Conservation (phyloP, 176 grass and related monocot genomes). For the Chloris gayana region DNA sequence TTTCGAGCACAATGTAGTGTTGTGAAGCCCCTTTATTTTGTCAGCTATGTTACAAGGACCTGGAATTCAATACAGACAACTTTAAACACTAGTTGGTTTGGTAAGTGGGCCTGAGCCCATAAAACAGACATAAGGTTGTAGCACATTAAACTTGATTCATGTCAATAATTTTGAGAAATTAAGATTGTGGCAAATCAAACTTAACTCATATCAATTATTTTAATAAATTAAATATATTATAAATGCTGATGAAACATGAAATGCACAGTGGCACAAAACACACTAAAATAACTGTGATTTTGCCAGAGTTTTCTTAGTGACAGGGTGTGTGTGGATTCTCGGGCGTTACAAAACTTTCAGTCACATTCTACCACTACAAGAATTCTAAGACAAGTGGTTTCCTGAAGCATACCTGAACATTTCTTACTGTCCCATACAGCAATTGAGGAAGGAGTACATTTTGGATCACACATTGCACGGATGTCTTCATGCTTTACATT, state of each 20-base stretch:
- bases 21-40: conserved; percentile 77
- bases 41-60: conserved; percentile 66
- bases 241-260: not conserved
- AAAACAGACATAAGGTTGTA: not conserved
- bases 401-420: conserved; percentile 71
- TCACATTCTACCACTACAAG: not conserved
- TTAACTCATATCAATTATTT: not conserved
- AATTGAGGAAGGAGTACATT: conserved; percentile 73
- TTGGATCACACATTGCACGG: conserved; percentile 69
- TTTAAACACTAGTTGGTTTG: not conserved
- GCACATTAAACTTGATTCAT: not conserved
- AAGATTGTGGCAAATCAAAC: not conserved
- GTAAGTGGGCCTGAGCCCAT: not conserved
- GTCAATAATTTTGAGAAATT: not conserved
- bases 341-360: not conserved
- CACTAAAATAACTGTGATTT: not conserved
- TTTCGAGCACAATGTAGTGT: conserved; percentile 73
- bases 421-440: conserved; percentile 92
- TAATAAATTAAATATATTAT: not conserved
- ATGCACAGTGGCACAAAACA: not conserved
- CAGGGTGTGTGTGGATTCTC: too few relatives aligned
- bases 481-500: conserved; percentile 96
- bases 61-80: conserved; percentile 37
- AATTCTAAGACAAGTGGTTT: not conserved
- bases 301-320: not conserved